Evolutionary conservation across 2,329 filamentous ascomycete genomes (phyloP).

Genomic region (Phialophora verrucosa): DNA sequence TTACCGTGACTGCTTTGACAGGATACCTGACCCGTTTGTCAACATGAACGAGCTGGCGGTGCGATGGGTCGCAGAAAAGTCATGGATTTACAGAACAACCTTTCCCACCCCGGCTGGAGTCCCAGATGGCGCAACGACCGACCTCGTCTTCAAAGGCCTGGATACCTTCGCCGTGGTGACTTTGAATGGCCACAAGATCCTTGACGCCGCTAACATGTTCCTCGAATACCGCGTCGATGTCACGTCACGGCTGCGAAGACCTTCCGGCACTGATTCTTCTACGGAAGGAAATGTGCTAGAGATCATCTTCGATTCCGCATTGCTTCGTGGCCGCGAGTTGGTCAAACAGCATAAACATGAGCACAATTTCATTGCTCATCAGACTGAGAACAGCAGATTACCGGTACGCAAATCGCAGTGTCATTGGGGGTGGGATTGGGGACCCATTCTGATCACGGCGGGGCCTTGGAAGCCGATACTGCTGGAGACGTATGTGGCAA

Average conservation of each 20-base stretch:
- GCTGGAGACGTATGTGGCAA: slow-evolving; percentile 66
- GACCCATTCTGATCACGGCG: slow-evolving; percentile 65
- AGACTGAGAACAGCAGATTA: slow-evolving; percentile 51
- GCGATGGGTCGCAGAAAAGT: slow-evolving; percentile 75
- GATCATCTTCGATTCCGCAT: slow-evolving; percentile 56
- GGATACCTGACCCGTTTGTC: slow-evolving; percentile 66
- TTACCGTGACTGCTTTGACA: neutral
- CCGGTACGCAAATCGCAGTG: slow-evolving; percentile 57
- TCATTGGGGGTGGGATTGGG: slow-evolving; percentile 76
- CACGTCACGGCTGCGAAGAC: slow-evolving; percentile 53
- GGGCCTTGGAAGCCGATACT: slow-evolving; percentile 71
- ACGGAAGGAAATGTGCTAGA: slow-evolving; percentile 48
- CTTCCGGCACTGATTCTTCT: neutral
- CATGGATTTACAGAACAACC: slow-evolving; percentile 71
- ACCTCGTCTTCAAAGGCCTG: slow-evolving; percentile 75
- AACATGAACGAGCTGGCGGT: slow-evolving; percentile 75
- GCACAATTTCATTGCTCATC: slow-evolving; percentile 54
- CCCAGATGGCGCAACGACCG: slow-evolving; percentile 50
- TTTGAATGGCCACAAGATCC: slow-evolving; percentile 69
- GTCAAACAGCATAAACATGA: slow-evolving; percentile 48
- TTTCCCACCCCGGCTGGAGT: slow-evolving; percentile 58
- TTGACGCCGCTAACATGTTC: slow-evolving; percentile 81
- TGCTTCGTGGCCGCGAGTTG: slow-evolving; percentile 48
- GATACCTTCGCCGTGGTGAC: slow-evolving; percentile 78
- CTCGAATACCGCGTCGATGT: slow-evolving; percentile 72